These are phyloP conservation scores for Neonectria faginata DNA, from an alignment of 2,329 filamentous ascomycete genomes.

Conservation along the genomic window DNA sequence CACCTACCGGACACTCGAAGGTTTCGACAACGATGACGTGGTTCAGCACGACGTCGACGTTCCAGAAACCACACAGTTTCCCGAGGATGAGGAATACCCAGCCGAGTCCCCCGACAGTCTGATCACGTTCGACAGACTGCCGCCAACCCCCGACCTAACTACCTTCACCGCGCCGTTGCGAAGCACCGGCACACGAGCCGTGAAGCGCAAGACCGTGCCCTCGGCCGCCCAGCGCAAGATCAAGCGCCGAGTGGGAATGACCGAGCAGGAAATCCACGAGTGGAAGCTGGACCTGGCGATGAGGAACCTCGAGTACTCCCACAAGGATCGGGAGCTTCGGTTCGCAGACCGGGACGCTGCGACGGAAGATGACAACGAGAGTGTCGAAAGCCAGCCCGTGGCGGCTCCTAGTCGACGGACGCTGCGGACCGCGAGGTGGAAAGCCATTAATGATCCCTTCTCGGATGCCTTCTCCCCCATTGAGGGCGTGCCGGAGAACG, in stretches of 20 bases:
- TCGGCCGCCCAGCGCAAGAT: neutral
- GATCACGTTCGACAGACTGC: slow-evolving; percentile 24
- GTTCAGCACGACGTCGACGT: neutral
- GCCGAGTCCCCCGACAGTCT: neutral
- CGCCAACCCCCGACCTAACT: slow-evolving; percentile 24
- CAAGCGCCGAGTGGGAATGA: slow-evolving; percentile 2
- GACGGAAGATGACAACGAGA: neutral
- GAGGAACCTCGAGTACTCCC: neutral
- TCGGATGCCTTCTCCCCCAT: neutral
- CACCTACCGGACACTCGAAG: neutral
- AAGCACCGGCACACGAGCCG: slow-evolving; percentile 33
- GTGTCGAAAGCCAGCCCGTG: no score
- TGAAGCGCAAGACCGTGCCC: slow-evolving; percentile 17
- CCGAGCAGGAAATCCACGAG: neutral
- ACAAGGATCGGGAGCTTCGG: neutral
- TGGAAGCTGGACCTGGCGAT: neutral
- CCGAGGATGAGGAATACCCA: neutral
- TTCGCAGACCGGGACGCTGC: neutral
- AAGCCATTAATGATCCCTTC: neutral
- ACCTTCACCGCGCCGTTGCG: slow-evolving; percentile 25
- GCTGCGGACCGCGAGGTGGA: neutral
- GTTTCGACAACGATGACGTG: neutral
- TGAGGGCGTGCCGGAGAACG: neutral
- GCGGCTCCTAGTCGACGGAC: neutral
- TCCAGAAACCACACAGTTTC: neutral